Conservation (phyloP, 1,284 basidiomycete genomes). For the Cryptococcus amylolentus region DNA sequence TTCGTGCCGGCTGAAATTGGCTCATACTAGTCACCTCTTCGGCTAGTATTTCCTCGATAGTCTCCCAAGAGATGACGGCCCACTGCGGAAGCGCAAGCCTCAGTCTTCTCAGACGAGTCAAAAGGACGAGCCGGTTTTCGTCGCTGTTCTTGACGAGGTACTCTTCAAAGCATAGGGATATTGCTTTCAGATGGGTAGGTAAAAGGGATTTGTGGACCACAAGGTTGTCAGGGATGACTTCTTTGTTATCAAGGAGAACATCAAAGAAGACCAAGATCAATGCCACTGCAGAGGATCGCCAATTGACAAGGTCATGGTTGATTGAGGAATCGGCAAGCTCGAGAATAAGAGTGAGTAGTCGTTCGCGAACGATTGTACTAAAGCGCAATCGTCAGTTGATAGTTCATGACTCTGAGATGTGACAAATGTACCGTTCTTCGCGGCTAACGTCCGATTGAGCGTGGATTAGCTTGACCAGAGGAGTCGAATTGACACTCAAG, state of each 20-base stretch:
- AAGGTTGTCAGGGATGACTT: constrained; percentile 25
- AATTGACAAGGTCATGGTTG: constrained; percentile 19
- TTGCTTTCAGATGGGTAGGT: constrained; percentile 28
- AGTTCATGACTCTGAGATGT: too few species aligned
- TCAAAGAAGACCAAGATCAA: constrained; percentile 34
- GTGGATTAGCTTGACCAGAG: constrained; percentile 25
- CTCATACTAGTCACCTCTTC: constrained; percentile 27
- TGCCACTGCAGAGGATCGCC: constrained; percentile 25
- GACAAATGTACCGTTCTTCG: constrained; percentile 14
- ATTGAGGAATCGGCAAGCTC: constrained; percentile 31
- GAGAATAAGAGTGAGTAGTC: constrained; percentile 31
- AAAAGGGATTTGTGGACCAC: constrained; percentile 25
- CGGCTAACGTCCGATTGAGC: constrained; percentile 10
- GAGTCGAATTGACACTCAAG: constrained; percentile 28
- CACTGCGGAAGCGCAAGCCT: constrained; percentile 24
- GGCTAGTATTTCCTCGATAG: constrained; percentile 31
- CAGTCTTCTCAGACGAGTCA: constrained; percentile 24
- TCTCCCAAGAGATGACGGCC: constrained; percentile 38
- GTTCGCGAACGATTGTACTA: constrained; percentile 23
- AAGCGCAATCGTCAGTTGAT: not conserved
- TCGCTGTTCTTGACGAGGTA: constrained; percentile 35
- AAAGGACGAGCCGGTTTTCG: constrained; percentile 26
- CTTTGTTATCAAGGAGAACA: constrained; percentile 18
- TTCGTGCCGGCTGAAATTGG: constrained; percentile 20
- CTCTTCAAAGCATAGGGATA: constrained; percentile 38